Evolutionary conservation across 768 basidiomycete species (phyloP).

Genomic region (Rhizopogon vesiculosus): DNA sequence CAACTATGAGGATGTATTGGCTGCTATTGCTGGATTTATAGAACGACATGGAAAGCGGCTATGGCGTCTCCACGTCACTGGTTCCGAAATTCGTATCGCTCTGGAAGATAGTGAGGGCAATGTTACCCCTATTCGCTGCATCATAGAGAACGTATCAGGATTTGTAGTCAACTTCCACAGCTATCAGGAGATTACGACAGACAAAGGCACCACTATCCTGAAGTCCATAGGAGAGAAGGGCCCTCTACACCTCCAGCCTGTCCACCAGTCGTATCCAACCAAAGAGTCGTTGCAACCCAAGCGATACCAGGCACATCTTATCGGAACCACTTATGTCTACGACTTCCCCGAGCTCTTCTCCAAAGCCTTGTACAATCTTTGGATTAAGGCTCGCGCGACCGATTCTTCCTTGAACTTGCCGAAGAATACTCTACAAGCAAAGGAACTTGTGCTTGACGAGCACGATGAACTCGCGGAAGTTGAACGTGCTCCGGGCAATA

Average conservation of each 20-base stretch:
- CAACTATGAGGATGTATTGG: constrained; percentile 93
- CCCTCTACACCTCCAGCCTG: constrained; percentile 92
- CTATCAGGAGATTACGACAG: constrained; percentile 96
- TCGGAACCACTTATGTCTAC: constrained; percentile 98
- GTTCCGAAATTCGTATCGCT: constrained; percentile 93
- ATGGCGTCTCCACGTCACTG: constrained; percentile 97
- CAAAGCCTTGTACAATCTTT: constrained; percentile 91
- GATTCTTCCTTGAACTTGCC: constrained; percentile 71
- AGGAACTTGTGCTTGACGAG: constrained; percentile 93
- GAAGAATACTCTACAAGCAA: constrained; percentile 73
- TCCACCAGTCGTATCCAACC: constrained; percentile 89
- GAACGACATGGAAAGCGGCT: constrained; percentile 97
- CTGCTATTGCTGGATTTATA: constrained; percentile 98
- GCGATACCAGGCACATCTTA: constrained; percentile 97
- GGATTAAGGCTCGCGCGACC: constrained; percentile 65
- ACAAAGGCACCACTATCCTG: constrained; percentile 91
- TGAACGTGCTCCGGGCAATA: constrained; percentile 88
- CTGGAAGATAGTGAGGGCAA: constrained; percentile 95
- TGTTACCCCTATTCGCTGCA: constrained; percentile 91
- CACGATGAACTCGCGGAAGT: constrained; percentile 88
- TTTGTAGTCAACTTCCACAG: constrained; percentile 98
- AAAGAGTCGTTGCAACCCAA: constrained; percentile 98
- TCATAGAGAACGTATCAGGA: constrained; percentile 98
- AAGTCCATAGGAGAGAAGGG: constrained; percentile 99
- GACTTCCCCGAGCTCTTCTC: constrained; percentile 99